These are phyloP conservation scores for Aspergillus versicolor DNA, from an alignment of 2,329 filamentous ascomycete genomes.

Conservation along the genomic window DNA sequence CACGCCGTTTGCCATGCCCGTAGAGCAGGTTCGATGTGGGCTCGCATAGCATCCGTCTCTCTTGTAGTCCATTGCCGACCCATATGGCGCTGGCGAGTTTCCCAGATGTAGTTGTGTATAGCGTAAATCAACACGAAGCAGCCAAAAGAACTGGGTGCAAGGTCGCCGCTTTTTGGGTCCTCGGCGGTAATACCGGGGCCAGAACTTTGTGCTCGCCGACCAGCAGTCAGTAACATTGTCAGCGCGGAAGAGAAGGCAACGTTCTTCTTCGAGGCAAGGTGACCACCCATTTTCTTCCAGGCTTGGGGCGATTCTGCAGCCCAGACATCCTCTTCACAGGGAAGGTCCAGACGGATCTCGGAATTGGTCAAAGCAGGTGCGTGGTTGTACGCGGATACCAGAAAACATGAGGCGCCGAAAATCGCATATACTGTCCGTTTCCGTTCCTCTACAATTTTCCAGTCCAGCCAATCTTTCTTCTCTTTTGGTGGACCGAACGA, in stretches of 20 bases:
- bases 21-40: constrained; percentile 88
- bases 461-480: constrained; percentile 72
- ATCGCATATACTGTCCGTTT: constrained; percentile 91
- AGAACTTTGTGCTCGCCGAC: constrained; percentile 59
- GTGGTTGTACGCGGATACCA: constrained; percentile 92
- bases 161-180: constrained; percentile 59
- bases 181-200: constrained; percentile 47
- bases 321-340: constrained; percentile 91
- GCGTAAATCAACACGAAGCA: constrained; percentile 91
- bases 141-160: constrained; percentile 85
- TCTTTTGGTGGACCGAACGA: constrained; percentile 36
- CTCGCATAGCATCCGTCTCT: constrained; percentile 94
- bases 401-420: constrained; percentile 85
- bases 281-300: constrained; percentile 77
- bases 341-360: constrained; percentile 83
- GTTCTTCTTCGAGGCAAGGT: constrained; percentile 66
- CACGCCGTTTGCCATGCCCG: constrained; percentile 93
- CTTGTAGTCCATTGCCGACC: constrained; percentile 86
- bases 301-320: constrained; percentile 76
- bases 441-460: constrained; percentile 85
- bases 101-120: constrained; percentile 97
- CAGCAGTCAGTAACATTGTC: constrained; percentile 75
- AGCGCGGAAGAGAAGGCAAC: constrained; percentile 81
- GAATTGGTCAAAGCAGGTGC: constrained; percentile 89
- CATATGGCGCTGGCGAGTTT: constrained; percentile 86